Percentiles rank a stretch among this genome's conserved stretches.
Evolutionary conservation across 345 rosid species (phyloP).

Genomic region (Eutrema heterophyllum): DNA sequence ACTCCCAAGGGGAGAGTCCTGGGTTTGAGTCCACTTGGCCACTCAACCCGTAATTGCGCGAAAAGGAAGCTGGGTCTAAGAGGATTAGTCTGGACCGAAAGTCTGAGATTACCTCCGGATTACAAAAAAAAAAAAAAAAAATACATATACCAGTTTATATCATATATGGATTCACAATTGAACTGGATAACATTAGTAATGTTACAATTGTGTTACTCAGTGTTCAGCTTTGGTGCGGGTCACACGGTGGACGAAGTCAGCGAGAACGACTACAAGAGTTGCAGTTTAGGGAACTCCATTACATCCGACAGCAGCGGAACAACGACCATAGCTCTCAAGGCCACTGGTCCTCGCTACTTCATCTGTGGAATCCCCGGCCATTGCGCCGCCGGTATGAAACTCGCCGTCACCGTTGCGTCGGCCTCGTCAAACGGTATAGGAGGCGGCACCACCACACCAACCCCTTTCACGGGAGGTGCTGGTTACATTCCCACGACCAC

Average conservation of each 20-base stretch:
- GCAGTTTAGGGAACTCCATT: slow-evolving; percentile 58
- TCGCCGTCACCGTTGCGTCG: slow-evolving; percentile 44
- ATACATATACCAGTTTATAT: not conserved
- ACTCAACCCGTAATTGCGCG: too few relatives aligned
- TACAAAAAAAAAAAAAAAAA: too few relatives aligned
- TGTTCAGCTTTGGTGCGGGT: slow-evolving; percentile 57
- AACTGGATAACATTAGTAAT: not conserved
- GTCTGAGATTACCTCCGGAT: too few relatives aligned
- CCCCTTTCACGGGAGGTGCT: slow-evolving; percentile 14
- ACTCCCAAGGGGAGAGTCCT: too few relatives aligned
- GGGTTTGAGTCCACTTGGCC: too few relatives aligned
- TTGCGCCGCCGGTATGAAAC: slow-evolving; percentile 70
- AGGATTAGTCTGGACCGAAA: too few relatives aligned
- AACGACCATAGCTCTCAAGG: slow-evolving; percentile 64
- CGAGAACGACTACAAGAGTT: slow-evolving; percentile 64
- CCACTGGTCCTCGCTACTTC: slow-evolving; percentile 74
- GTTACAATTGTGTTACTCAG: slow-evolving; percentile 27
- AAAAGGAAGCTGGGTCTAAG: too few relatives aligned
- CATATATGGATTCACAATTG: not conserved
- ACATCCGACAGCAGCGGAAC: slow-evolving; percentile 67
- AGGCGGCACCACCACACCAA: slow-evolving; percentile 8
- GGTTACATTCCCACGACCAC: slow-evolving; percentile 23
- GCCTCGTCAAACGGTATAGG: not conserved
- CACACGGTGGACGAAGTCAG: slow-evolving; percentile 81
- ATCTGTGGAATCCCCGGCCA: slow-evolving; percentile 65